These are phyloP conservation scores for Neonectria neomacrospora DNA, from an alignment of 2,329 filamentous ascomycete species.

Conservation along the genomic window DNA sequence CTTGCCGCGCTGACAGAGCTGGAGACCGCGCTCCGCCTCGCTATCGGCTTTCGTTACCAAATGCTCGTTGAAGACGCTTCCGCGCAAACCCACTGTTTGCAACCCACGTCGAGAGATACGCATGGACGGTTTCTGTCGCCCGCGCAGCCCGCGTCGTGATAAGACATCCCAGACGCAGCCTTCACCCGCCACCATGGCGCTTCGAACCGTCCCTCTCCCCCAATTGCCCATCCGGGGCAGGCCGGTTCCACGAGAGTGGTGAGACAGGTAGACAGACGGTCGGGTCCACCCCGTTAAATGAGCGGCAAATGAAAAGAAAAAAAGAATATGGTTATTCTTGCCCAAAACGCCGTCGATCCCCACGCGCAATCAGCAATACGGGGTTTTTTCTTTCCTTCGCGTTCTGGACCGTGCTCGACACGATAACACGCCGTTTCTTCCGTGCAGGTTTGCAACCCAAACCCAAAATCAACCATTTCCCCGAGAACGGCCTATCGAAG, in stretches of 20 bases:
- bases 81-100: background rate
- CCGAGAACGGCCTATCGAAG: constrained; percentile 9
- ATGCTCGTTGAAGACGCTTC: constrained; percentile 14
- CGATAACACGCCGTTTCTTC: constrained; percentile 14
- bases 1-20: constrained; percentile 28
- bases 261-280: constrained; percentile 6
- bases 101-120: constrained; percentile 23
- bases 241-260: constrained; percentile 17
- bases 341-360: constrained; percentile 1
- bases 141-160: constrained; percentile 1
- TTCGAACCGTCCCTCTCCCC: no score
- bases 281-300: constrained; percentile 21
- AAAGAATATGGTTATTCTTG: constrained; percentile 2
- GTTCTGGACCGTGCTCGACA: constrained; percentile 8
- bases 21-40: constrained; percentile 26
- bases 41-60: constrained; percentile 8
- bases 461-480: background rate
- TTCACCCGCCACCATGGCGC: no score
- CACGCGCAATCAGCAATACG: no score
- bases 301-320: background rate
- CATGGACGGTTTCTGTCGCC: constrained; percentile 17
- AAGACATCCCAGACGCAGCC: constrained; percentile 5
- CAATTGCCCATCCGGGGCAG: background rate
- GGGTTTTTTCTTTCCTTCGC: background rate
- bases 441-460: background rate